phyloP scores from a whole-genome alignment of 345 rosid species.

The Arabidopsis thaliana region DNA sequence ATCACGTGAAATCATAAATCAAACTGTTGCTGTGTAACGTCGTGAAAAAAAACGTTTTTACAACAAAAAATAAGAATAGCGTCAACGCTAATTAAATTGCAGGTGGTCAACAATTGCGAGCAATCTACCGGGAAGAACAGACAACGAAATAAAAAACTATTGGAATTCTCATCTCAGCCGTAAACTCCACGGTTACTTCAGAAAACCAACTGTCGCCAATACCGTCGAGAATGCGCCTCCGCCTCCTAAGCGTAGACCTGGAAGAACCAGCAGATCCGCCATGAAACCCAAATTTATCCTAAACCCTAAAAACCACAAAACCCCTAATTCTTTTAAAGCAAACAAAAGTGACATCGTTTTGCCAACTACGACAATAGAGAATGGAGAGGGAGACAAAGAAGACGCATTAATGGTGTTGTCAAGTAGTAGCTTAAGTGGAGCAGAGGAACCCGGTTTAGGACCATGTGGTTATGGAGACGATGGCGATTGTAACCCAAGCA shows the following conservation, averaged over 20 bases:
- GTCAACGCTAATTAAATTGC: constrained; percentile 14
- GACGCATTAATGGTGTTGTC: constrained; percentile 19
- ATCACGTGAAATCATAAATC: constrained; percentile 8
- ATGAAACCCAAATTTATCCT: constrained; percentile 26
- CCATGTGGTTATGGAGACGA: constrained; percentile 15
- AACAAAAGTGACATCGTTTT: neutral
- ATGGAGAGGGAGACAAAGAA: constrained; percentile 1
- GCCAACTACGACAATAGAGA: neutral
- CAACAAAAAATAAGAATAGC: neutral
- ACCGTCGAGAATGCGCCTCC: constrained; percentile 25
- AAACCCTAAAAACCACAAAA: neutral
- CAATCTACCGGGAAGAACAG: constrained; percentile 69
- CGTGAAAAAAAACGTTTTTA: no score
- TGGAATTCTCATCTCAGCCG: constrained; percentile 75
- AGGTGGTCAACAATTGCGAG: constrained; percentile 76
- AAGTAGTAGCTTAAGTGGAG: constrained; percentile 24
- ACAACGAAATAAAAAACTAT: constrained; percentile 74
- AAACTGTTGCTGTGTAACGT: neutral
- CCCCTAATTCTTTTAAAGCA: neutral
- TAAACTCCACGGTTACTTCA: constrained; percentile 47
- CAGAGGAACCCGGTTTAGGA: constrained; percentile 20
- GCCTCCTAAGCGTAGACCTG: constrained; percentile 27
- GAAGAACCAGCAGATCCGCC: constrained; percentile 34
- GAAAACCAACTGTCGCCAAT: neutral
- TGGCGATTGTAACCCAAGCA: constrained; percentile 4